Evolutionary conservation across 805 yeast genomes (phyloP).

Genomic region (Lachancea lanzarotensis): DNA sequence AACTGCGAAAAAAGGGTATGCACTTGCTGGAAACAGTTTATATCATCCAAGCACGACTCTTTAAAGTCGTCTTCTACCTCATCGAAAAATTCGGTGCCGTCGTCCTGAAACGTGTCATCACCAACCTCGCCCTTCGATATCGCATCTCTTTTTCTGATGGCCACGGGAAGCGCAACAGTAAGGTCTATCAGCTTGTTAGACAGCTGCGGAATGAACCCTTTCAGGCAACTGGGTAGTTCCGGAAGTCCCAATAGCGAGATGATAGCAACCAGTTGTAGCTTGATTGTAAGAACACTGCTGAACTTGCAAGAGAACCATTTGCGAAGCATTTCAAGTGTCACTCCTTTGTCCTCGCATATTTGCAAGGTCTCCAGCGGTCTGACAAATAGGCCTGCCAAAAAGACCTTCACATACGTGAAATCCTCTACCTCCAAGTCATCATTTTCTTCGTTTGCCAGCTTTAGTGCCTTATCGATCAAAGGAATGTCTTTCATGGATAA

Average conservation of each 20-base stretch:
- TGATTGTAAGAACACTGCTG: conserved; percentile 69
- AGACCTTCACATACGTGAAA: conserved; percentile 47
- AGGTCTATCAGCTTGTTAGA: conserved; percentile 46
- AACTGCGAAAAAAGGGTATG: conserved; percentile 46
- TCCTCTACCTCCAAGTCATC: conserved; percentile 32
- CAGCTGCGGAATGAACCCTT: conserved; percentile 40
- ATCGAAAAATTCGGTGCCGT: conserved; percentile 48
- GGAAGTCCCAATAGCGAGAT: conserved; percentile 43
- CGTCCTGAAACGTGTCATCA: conserved; percentile 24
- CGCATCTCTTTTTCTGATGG: conserved; percentile 59
- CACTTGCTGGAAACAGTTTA: conserved; percentile 64
- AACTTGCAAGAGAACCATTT: conserved; percentile 59
- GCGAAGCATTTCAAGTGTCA: conserved; percentile 45
- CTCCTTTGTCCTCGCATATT: conserved; percentile 41
- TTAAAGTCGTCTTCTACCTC: conserved; percentile 71
- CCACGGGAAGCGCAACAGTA: conserved; percentile 60
- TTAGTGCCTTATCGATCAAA: conserved; percentile 22
- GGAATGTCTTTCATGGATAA: conserved; percentile 30
- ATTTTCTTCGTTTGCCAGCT: conserved; percentile 30
- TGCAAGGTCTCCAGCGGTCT: conserved; percentile 53
- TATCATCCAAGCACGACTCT: conserved; percentile 69
- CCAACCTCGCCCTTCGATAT: conserved; percentile 42
- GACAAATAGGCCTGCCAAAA: conserved; percentile 56
- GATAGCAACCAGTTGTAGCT: conserved; percentile 62
- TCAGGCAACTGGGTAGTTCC: conserved; percentile 34